A percentile compares a stretch with the other conserved stretches of the same genome.
These are phyloP conservation scores for Calonectria hongkongensis DNA, from an alignment of 2,329 filamentous ascomycete genomes.

Conservation along the genomic window DNA sequence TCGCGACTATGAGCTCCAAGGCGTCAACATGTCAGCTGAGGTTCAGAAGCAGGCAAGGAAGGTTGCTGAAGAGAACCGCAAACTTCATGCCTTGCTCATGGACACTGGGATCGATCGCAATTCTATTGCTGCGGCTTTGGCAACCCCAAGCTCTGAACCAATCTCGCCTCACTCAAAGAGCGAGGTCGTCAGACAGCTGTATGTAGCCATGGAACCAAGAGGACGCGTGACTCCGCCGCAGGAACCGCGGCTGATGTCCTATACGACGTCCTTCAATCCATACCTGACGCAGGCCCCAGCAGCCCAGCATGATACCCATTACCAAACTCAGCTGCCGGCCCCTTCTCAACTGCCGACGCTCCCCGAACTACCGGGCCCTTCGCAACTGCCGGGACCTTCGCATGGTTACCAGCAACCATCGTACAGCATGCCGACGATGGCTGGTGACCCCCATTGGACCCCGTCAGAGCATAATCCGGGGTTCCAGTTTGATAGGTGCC, in stretches of 20 bases:
- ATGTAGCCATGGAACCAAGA: neutral
- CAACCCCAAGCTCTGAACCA: neutral
- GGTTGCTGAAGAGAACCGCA: neutral
- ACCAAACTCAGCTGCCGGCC: neutral
- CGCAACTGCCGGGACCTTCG: neutral
- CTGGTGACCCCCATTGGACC: neutral
- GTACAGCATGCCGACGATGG: too few relatives aligned
- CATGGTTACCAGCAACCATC: too few relatives aligned
- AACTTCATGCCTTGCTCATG: neutral
- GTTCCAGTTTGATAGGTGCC: neutral
- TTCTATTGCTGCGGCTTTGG: neutral
- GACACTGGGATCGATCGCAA: neutral
- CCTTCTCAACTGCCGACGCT: neutral
- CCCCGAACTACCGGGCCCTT: neutral
- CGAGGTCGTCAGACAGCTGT: neutral
- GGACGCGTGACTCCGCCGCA: neutral
- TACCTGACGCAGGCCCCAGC: neutral
- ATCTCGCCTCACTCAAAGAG: neutral
- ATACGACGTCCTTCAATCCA: neutral
- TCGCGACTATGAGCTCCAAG: neutral
- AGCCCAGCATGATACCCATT: neutral
- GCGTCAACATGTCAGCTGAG: neutral
- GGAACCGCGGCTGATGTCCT: neutral
- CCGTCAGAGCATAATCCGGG: neutral
- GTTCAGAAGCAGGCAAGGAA: neutral